Conservation (phyloP, 2,329 filamentous ascomycete genomes). For the Dryadomyces sulphureus region DNA sequence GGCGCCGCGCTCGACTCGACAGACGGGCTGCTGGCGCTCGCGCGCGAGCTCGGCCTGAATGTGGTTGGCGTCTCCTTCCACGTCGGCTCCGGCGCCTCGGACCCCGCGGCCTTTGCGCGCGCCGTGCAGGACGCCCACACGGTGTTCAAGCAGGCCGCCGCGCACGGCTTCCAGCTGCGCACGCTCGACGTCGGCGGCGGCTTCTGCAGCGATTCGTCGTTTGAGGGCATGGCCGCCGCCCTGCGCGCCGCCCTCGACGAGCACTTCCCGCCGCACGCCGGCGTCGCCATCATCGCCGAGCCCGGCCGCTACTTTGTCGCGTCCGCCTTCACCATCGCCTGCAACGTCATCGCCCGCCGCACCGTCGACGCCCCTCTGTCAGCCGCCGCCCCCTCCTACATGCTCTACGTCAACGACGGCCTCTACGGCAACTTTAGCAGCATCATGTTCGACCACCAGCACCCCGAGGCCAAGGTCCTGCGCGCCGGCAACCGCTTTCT, state of each 20-base stretch:
- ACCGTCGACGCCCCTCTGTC: conserved; percentile 48
- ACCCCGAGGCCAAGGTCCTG: conserved; percentile 72
- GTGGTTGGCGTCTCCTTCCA: conserved; percentile 97
- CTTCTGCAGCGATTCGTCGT: conserved; percentile 69
- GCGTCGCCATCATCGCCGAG: conserved; percentile 82
- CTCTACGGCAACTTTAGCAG: conserved; percentile 98
- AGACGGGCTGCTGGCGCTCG: conserved; percentile 60
- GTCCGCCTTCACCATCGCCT: conserved; percentile 83
- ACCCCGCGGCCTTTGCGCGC: conserved; percentile 81
- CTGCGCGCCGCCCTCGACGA: conserved; percentile 68
- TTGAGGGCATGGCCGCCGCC: conserved; percentile 76
- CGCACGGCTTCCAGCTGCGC: conserved; percentile 65
- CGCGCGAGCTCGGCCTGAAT: conserved; percentile 70
- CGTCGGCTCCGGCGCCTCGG: conserved; percentile 88
- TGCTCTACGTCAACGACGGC: conserved; percentile 95
- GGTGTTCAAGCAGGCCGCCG: conserved; percentile 74
- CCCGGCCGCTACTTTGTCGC: conserved; percentile 94
- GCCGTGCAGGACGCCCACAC: conserved; percentile 77
- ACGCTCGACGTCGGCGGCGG: conserved; percentile 90
- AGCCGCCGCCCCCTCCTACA: conserved; percentile 51
- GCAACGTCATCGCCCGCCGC: conserved; percentile 89
- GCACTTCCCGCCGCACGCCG: conserved; percentile 61
- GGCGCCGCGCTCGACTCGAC: conserved; percentile 79
- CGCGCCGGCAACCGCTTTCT: conserved; percentile 42
- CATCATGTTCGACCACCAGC: conserved; percentile 98